Percentiles rank a stretch among this genome's conserved stretches.
Evolutionary conservation across 768 basidiomycete genomes (phyloP).

Genomic region (Coprinopsis sp.): DNA sequence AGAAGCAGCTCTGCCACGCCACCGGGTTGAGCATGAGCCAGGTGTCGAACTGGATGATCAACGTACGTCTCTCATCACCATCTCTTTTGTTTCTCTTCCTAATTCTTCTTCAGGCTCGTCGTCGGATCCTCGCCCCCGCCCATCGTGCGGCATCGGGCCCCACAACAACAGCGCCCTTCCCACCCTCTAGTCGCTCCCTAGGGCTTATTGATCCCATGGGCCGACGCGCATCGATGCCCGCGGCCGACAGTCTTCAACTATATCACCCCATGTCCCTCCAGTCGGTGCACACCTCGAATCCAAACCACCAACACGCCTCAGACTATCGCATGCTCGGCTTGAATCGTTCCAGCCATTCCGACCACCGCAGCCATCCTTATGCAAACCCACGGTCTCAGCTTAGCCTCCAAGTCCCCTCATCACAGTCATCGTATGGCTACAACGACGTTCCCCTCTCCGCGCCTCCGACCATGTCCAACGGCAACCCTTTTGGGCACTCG

Average conservation of each 20-base stretch:
- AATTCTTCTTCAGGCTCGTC: slow-evolving; percentile 52
- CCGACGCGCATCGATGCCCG: slow-evolving; percentile 63
- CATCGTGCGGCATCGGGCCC: slow-evolving; percentile 72
- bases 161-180: slow-evolving; percentile 74
- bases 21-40: slow-evolving; percentile 87
- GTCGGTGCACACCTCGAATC: slow-evolving; percentile 41
- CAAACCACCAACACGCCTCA: slow-evolving; percentile 33
- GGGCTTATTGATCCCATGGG: slow-evolving; percentile 38
- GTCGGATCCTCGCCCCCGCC: slow-evolving; percentile 79
- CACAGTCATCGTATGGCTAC: slow-evolving; percentile 20
- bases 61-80: slow-evolving; percentile 37
- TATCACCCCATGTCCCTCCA: slow-evolving; percentile 79
- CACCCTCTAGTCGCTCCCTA: slow-evolving; percentile 42
- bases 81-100: slow-evolving; percentile 7
- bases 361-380: slow-evolving; percentile 35
- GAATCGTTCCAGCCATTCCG: slow-evolving; percentile 29
- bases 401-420: slow-evolving; percentile 28
- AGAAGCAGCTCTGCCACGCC: slow-evolving; percentile 82
- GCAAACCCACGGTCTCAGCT: slow-evolving; percentile 34
- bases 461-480: slow-evolving; percentile 40
- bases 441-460: slow-evolving; percentile 50
- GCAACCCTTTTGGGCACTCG: slow-evolving; percentile 37
- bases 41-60: slow-evolving; percentile 94
- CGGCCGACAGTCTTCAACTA: slow-evolving; percentile 63
- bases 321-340: slow-evolving; percentile 48